phyloP scores from a whole-genome alignment of 176 grass and related monocot genomes.

The Avena eriantha region DNA sequence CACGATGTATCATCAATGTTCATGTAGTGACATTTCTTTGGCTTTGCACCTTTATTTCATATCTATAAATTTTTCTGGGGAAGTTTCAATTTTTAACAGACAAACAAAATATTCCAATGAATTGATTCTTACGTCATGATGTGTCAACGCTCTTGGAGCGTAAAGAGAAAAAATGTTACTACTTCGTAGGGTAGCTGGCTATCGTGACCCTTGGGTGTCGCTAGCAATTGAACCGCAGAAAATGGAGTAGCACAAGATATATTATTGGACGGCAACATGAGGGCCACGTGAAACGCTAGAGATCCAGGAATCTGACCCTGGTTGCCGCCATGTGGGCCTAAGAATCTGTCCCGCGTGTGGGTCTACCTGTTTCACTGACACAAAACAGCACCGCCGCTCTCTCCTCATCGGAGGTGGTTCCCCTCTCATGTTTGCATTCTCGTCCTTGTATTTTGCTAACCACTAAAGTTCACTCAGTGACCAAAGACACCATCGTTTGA shows the following conservation, averaged over 20 bases:
- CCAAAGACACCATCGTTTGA: no score
- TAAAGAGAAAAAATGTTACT: background rate
- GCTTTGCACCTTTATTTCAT: background rate
- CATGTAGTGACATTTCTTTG: background rate
- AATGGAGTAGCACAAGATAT: background rate
- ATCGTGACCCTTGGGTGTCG: background rate
- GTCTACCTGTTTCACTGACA: no score
- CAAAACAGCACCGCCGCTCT: no score
- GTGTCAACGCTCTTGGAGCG: background rate
- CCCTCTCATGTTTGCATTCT: no score
- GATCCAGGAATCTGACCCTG: slow-evolving; percentile 29
- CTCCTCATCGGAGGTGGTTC: no score
- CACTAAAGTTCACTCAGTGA: no score
- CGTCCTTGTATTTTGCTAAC: no score
- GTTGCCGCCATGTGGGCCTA: slow-evolving; percentile 3
- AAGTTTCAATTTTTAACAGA: background rate
- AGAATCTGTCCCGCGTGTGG: background rate
- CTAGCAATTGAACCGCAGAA: background rate
- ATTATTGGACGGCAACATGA: background rate
- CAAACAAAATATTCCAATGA: background rate
- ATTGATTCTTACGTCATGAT: background rate
- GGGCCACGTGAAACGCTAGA: slow-evolving; percentile 8
- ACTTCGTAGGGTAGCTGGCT: no score
- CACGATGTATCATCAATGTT: background rate
- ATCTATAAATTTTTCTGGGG: background rate